phyloP scores from a whole-genome alignment of 2,329 filamentous ascomycete species.

The Cadophora sp. region DNA sequence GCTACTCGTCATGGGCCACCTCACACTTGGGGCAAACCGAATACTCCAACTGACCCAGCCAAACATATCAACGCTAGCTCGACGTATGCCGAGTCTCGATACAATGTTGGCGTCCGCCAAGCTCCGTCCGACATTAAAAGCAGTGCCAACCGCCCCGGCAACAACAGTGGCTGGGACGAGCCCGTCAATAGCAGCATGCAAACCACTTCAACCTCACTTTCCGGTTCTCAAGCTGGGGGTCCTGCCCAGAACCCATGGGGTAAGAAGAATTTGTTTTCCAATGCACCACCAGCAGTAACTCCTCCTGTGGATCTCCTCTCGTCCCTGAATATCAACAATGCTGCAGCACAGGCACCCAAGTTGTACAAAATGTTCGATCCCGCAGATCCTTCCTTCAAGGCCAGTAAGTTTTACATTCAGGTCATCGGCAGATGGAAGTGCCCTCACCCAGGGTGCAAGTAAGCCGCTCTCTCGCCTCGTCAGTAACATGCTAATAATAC shows the following conservation, averaged over 20 bases:
- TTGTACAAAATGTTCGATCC: constrained; percentile 31
- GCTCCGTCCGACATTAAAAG: too few relatives aligned
- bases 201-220: too few relatives aligned
- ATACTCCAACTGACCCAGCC: background rate
- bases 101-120: too few relatives aligned
- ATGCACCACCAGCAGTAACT: constrained; percentile 18
- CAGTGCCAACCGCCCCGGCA: too few relatives aligned
- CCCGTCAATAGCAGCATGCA: too few relatives aligned
- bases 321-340: background rate
- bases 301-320: background rate
- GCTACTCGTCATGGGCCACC: background rate
- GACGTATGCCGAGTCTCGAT: too few relatives aligned
- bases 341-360: constrained; percentile 4
- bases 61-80: background rate
- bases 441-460: constrained; percentile 39
- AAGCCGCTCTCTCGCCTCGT: constrained; percentile 24
- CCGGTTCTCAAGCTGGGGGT: too few relatives aligned
- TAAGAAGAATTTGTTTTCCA: constrained; percentile 17
- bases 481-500: background rate
- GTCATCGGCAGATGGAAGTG: constrained; percentile 39
- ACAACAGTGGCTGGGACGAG: too few relatives aligned
- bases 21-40: background rate
- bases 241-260: background rate
- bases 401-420: constrained; percentile 29
- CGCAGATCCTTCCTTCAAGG: constrained; percentile 30